Conservation (phyloP, 805 yeast species). For the Wickerhamomyces pijperi region DNA sequence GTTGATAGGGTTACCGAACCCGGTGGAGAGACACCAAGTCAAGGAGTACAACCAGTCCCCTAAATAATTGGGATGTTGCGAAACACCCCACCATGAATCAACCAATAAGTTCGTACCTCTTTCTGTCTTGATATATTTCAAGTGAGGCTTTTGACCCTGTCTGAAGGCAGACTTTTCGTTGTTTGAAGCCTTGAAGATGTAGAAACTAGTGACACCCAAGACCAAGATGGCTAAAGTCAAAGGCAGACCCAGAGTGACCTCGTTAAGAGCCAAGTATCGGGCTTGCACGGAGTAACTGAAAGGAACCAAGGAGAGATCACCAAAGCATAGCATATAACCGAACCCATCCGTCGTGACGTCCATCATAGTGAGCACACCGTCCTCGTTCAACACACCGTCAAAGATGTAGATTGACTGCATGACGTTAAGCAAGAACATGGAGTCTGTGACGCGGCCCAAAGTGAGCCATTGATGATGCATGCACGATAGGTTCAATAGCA, state of each 20-base stretch:
- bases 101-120: constrained; percentile 71
- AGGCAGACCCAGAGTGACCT: constrained; percentile 38
- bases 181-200: constrained; percentile 77
- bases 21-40: constrained; percentile 90
- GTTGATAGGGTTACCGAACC: constrained; percentile 68
- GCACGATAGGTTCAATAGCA: constrained; percentile 64
- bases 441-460: constrained; percentile 52
- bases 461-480: constrained; percentile 68
- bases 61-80: constrained; percentile 89
- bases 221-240: constrained; percentile 27
- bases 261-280: constrained; percentile 62
- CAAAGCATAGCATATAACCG: constrained; percentile 93
- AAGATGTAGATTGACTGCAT: constrained; percentile 76
- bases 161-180: constrained; percentile 77
- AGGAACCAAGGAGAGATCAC: constrained; percentile 88
- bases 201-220: constrained; percentile 55
- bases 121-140: constrained; percentile 59
- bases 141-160: constrained; percentile 59
- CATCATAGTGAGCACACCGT: constrained; percentile 86
- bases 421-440: constrained; percentile 55
- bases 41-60: constrained; percentile 92
- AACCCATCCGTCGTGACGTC: constrained; percentile 95
- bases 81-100: constrained; percentile 93
- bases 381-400: constrained; percentile 89
- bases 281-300: constrained; percentile 84